Base-by-base conservation (phyloP, 768 basidiomycete species). In the Suillus weaverae region DNA sequence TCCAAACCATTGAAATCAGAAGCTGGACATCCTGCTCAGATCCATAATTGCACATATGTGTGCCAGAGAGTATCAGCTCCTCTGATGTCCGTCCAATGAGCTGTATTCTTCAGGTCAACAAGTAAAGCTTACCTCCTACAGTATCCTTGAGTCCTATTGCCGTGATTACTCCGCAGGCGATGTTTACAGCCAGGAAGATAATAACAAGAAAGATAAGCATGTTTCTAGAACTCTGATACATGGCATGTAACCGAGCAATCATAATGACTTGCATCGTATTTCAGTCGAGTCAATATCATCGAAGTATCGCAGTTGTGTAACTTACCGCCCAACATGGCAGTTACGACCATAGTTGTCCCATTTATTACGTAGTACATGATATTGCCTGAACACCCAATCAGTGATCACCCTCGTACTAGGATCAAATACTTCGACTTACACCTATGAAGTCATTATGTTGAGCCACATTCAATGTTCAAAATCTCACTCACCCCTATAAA, bases 301-400 rank as follows among this genome's bases (percentile, higher is more conserved):
- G 20, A n/a, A 3, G 10, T 11, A 5, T 41, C n/a, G 44, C 10
- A 44, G n/a, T n/a, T 44, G 43, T 4, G 43, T 20, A n/a, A 44
- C 43, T 10, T 4, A 44, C 44, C n/a, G 10, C 44, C 20, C 44
- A 44, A n/a, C 44, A 44, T 11, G 4, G 44, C 10, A n/a, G 1
- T 1, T n/a, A 44, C 4, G 10, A n/a, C 44, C 3, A 44, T 0
- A n/a, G 10, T 44, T 20, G 10, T n/a, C n/a, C 20, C 20, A n/a
- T 44, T n/a, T 44, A 3, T n/a, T n/a, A 10, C n/a, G 9, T 44
- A n/a, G 44, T 2, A 0, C 4, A n/a, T 3, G 0, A n/a, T n/a
- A 2, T n/a, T 11, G n/a, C 44, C 44, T 44, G n/a, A n/a, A 44
- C 20, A n/a, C 10, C 5, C 18, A 3, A 44, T 44, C 16, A 44